phyloP scores from a whole-genome alignment of 2,329 filamentous ascomycete species.

The Xylaria sp. region DNA sequence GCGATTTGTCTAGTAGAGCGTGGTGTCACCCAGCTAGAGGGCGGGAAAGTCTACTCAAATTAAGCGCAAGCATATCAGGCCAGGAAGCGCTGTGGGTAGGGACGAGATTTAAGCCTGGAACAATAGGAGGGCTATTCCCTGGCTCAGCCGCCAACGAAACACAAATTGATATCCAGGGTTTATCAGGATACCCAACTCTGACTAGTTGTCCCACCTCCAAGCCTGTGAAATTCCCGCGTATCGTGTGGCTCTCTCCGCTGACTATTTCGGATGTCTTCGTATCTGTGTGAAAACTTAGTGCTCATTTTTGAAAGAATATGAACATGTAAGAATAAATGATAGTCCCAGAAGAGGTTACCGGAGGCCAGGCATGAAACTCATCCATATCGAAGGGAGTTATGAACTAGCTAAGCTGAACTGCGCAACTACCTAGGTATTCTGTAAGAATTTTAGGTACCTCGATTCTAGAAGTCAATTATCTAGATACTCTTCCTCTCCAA shows the following conservation, averaged over 20 bases:
- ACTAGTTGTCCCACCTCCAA: background rate
- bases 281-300: background rate
- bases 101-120: conserved; percentile 21
- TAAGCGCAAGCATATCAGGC: conserved; percentile 25
- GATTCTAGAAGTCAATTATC: background rate
- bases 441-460: too few species aligned
- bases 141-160: conserved; percentile 26
- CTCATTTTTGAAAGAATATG: background rate
- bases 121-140: conserved; percentile 22
- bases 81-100: conserved; percentile 16
- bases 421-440: too few species aligned
- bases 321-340: background rate
- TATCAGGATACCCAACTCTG: conserved; percentile 34
- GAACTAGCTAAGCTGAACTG: too few species aligned
- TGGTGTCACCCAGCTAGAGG: conserved; percentile 33
- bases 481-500: too few species aligned
- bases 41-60: conserved; percentile 12
- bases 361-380: background rate
- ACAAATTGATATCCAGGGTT: conserved; percentile 38
- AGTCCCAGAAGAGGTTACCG: background rate
- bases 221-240: background rate
- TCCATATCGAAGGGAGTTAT: too few species aligned
- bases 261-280: background rate
- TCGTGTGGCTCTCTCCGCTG: background rate
- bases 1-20: conserved; percentile 26